Conservation (phyloP, 2,329 filamentous ascomycete genomes). For the Dothiorella sarmentorum region DNA sequence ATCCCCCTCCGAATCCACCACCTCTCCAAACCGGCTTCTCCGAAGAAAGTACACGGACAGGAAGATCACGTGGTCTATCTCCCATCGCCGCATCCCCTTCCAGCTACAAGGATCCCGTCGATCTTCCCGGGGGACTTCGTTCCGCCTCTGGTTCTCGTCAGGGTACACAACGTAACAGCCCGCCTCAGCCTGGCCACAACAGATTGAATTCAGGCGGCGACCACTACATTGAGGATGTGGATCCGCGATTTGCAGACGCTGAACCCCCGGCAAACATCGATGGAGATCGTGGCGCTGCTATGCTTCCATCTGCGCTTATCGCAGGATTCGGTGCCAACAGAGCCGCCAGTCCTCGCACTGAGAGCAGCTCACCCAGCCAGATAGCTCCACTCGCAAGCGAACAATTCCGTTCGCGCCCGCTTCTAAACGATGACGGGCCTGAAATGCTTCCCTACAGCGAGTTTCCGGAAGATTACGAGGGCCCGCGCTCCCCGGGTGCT, state of each 20-base stretch:
- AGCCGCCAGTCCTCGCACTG: conserved; percentile 24
- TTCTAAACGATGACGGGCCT: conserved; percentile 8
- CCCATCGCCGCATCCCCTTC: conserved; percentile 37
- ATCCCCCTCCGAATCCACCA: conserved; percentile 11
- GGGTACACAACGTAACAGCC: not conserved
- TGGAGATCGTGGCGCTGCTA: not conserved
- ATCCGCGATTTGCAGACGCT: conserved; percentile 73
- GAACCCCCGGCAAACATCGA: not conserved
- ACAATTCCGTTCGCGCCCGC: conserved; percentile 20
- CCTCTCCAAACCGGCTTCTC: conserved; percentile 2
- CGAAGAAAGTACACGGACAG: not conserved
- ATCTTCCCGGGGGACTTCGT: conserved; percentile 31
- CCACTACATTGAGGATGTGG: conserved; percentile 88
- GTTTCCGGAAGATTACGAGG: conserved; percentile 58
- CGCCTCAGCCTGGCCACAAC: conserved; percentile 18
- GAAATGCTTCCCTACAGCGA: conserved; percentile 8
- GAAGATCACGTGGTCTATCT: conserved; percentile 32
- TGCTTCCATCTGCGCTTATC: conserved; percentile 30
- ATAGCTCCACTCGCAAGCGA: conserved; percentile 25
- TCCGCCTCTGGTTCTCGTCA: conserved; percentile 26
- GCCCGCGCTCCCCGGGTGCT: conserved; percentile 64
- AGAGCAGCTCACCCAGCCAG: conserved; percentile 20
- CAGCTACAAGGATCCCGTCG: conserved; percentile 25
- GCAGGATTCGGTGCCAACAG: conserved; percentile 32
- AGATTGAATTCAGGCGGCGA: conserved; percentile 24